Evolutionary conservation across 306 rosid species (phyloP).

Genomic region (Vachellia pachyceras): DNA sequence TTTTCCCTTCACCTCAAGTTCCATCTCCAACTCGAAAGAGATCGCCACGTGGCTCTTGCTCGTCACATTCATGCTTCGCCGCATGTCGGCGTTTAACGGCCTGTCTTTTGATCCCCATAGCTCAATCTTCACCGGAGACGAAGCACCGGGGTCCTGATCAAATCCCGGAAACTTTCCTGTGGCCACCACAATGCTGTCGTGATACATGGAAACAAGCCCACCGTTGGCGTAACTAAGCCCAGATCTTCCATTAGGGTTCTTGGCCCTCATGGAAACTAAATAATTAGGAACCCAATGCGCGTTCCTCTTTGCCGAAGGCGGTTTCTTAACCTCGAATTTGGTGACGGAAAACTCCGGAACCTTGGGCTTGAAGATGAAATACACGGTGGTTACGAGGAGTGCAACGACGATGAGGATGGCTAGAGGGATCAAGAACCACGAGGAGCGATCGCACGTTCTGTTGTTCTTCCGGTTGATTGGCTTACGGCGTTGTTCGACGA

Average conservation of each 20-base stretch:
- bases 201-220: constrained; percentile 25
- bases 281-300: not conserved
- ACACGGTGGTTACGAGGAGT: not conserved
- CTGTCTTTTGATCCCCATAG: constrained; percentile 8
- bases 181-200: constrained; percentile 16
- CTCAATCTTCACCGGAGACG: not conserved
- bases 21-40: constrained; percentile 31
- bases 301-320: not conserved
- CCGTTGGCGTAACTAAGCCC: constrained; percentile 3
- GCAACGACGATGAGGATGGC: not conserved
- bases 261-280: constrained; percentile 30
- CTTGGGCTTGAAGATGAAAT: constrained; percentile 31
- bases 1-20: constrained; percentile 36
- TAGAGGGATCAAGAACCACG: not conserved
- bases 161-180: constrained; percentile 34
- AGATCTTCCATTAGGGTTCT: constrained; percentile 33
- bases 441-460: not conserved
- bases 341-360: constrained; percentile 34
- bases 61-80: constrained; percentile 26
- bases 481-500: constrained; percentile 21
- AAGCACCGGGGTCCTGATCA: constrained; percentile 1
- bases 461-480: not conserved
- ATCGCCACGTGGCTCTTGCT: constrained; percentile 15
- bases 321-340: constrained; percentile 11
- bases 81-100: constrained; percentile 15